These are phyloP conservation scores for Trametes versicolor DNA, from an alignment of 1,284 basidiomycete species.

Conservation along the genomic window DNA sequence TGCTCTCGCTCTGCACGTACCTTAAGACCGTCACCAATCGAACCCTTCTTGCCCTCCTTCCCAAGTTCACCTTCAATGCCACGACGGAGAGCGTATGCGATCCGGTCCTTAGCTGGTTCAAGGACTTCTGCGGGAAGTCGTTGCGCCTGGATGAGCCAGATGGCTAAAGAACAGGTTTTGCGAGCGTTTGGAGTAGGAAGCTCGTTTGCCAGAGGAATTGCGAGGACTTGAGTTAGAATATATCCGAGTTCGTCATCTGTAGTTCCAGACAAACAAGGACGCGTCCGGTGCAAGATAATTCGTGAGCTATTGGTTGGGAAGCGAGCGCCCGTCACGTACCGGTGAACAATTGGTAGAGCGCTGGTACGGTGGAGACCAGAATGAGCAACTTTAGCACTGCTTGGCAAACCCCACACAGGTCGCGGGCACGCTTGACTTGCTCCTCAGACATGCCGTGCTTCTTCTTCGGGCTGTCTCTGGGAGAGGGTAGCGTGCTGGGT, in stretches of 20 bases:
- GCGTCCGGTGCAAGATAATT: neutral
- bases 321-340: constrained; percentile 52
- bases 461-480: constrained; percentile 63
- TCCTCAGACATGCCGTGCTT: constrained; percentile 75
- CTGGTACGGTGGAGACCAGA: constrained; percentile 65
- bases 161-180: constrained; percentile 81
- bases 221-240: constrained; percentile 69
- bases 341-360: constrained; percentile 66
- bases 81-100: constrained; percentile 73
- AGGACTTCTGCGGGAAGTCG: constrained; percentile 71
- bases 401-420: constrained; percentile 75
- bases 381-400: constrained; percentile 72
- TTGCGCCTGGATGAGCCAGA: constrained; percentile 76
- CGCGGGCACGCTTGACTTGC: constrained; percentile 79
- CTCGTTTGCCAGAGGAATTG: constrained; percentile 71
- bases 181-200: constrained; percentile 82
- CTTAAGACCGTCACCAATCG: constrained; percentile 77
- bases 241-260: constrained; percentile 66
- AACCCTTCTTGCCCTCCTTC: constrained; percentile 86
- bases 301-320: constrained; percentile 12
- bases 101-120: constrained; percentile 65
- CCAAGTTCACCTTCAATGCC: constrained; percentile 86
- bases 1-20: constrained; percentile 45
- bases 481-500: constrained; percentile 54
- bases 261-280: constrained; percentile 1